Evolutionary conservation across 2,329 filamentous ascomycete species (phyloP), one percentile per base, ranked within the genome.

Genomic region (Lachnum nothofagi): DNA sequence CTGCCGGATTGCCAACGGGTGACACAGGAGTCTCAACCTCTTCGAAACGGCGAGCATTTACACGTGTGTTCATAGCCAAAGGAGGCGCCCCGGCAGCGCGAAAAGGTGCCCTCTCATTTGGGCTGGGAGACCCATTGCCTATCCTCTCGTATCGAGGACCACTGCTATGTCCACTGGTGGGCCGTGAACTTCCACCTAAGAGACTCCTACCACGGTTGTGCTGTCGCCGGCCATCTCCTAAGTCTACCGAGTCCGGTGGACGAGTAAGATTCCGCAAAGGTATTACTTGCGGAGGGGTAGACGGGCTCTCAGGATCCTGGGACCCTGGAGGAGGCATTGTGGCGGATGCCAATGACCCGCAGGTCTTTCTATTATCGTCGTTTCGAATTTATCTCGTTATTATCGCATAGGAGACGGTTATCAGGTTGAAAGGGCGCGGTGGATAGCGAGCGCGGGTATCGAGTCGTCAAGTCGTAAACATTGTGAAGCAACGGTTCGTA

Each of bases 251-350:
- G 52, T 64, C 63, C n/a, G 64, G 61, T 42, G 63, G 63, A 10
- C 59, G 67, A 57, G 59, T 51, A 22, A 87, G 72, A 59, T 84
- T 79, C 67, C 83, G 83, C 50, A 91, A 72, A 51, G 85, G 86
- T 69, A 93, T 91, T 54, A 84, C 83, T 61, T 78, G 77, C 51
- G 74, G 71, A 49, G 67, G 65, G 39, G 70, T 68, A 23, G 76
- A 72, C 54, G 70, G 68, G 56, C 72, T 69, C 53, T 54, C 44
- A 27, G 54, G 51, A 49, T 72, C 68, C 50, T 72, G 68, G 43
- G 71, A 67, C 58, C 72, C 71, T 62, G 71, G 69, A 59, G 72
- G 72, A 68, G 74, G 70, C 73, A 75, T 77, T 49, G 50, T 64
- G 57, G 47, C 48, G 41, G 49, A 53, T 59, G 56, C 46, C 56